Percentiles rank a stretch among this genome's conserved stretches.
Conservation (phyloP, 2,329 filamentous ascomycete species). For the Penicillium occitanis region DNA sequence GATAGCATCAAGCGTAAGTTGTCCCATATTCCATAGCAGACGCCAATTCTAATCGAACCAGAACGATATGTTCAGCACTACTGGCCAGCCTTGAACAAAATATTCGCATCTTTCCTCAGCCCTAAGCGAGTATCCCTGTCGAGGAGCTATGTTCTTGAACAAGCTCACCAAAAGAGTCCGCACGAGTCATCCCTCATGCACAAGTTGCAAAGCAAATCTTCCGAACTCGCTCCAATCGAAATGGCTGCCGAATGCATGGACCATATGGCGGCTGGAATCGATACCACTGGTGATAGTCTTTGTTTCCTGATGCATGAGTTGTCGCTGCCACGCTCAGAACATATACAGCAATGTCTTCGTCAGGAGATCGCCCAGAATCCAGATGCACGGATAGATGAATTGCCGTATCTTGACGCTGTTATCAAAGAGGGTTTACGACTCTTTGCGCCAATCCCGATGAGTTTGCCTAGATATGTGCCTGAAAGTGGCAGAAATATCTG, state of each 20-base stretch:
- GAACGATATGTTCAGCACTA: slow-evolving; percentile 38
- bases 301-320: slow-evolving; percentile 72
- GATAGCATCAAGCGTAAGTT: slow-evolving; percentile 64
- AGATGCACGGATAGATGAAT: slow-evolving; percentile 30
- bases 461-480: slow-evolving; percentile 48
- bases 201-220: slow-evolving; percentile 53
- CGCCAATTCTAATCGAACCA: neutral
- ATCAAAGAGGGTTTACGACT: slow-evolving; percentile 62
- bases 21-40: too few species aligned
- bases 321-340: slow-evolving; percentile 57
- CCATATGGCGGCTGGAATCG: slow-evolving; percentile 70
- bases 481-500: slow-evolving; percentile 43
- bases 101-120: slow-evolving; percentile 8
- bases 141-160: slow-evolving; percentile 13
- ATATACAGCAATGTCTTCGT: slow-evolving; percentile 55
- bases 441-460: slow-evolving; percentile 54
- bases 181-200: slow-evolving; percentile 43
- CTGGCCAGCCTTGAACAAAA: slow-evolving; percentile 30
- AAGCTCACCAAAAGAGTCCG: slow-evolving; percentile 36
- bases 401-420: slow-evolving; percentile 63
- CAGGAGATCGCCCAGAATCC: slow-evolving; percentile 52
- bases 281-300: slow-evolving; percentile 68
- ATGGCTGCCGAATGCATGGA: slow-evolving; percentile 69
- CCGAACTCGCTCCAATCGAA: slow-evolving; percentile 53
- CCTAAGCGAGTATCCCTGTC: slow-evolving; percentile 8